Conservation (phyloP, 352 stramenopile genomes). For the Globisporangium camurandrum region DNA sequence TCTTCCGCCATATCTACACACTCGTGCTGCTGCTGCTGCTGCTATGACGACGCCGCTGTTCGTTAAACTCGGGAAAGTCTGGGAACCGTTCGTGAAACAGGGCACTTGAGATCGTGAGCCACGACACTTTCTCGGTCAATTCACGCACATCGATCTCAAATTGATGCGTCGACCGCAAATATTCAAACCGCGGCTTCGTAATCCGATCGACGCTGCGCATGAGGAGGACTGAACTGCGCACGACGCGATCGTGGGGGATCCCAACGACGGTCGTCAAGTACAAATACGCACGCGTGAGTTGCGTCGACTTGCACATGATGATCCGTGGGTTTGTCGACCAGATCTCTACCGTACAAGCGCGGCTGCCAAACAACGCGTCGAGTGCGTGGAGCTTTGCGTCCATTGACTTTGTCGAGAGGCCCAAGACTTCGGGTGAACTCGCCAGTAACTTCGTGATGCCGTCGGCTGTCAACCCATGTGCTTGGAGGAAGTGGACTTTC, state of each 20-base stretch:
- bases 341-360: slow-evolving; percentile 10
- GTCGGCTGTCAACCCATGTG: slow-evolving; percentile 23
- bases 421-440: slow-evolving; percentile 31
- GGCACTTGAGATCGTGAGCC: slow-evolving; percentile 26
- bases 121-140: slow-evolving; percentile 16
- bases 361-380: slow-evolving; percentile 31
- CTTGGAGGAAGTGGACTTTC: slow-evolving; percentile 23
- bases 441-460: slow-evolving; percentile 26
- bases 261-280: slow-evolving; percentile 29
- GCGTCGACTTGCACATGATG: slow-evolving; percentile 42
- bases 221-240: slow-evolving; percentile 20
- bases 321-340: slow-evolving; percentile 26
- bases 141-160: background rate
- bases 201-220: slow-evolving; percentile 36
- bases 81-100: slow-evolving; percentile 25
- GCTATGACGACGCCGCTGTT: no score
- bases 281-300: slow-evolving; percentile 28
- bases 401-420: slow-evolving; percentile 25
- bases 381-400: slow-evolving; percentile 31
- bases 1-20: no score
- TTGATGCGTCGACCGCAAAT: slow-evolving; percentile 11
- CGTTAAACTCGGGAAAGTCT: no score
- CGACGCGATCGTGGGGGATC: slow-evolving; percentile 22
- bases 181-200: slow-evolving; percentile 38
- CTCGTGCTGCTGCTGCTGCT: no score